Conservation (phyloP, 495 filamentous ascomycete genomes). For the Rhizodiscina lignyota region DNA sequence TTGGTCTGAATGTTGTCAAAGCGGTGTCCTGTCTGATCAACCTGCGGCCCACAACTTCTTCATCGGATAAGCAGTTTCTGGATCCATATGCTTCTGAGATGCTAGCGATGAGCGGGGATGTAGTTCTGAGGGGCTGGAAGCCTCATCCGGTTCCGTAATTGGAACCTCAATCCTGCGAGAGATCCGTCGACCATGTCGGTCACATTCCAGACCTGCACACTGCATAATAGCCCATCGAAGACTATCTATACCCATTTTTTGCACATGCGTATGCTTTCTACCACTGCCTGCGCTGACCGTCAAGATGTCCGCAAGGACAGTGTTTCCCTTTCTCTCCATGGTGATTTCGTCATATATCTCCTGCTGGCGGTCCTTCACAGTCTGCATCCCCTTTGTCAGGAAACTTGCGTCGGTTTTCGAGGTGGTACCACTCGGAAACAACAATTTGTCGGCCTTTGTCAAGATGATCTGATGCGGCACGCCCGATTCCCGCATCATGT, state of each 20-base stretch:
- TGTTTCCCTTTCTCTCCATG: conserved; percentile 1
- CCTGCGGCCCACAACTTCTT: too few relatives aligned
- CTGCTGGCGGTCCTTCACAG: conserved; percentile 2
- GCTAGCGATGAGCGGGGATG: too few relatives aligned
- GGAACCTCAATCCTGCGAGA: too few relatives aligned
- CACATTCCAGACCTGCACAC: conserved; percentile 13
- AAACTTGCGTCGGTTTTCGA: conserved; percentile 2
- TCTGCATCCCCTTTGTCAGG: background rate
- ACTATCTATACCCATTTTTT: conserved; percentile 16
- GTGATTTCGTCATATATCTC: conserved; percentile 6
- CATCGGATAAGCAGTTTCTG: too few relatives aligned
- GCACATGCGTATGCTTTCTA: conserved; percentile 7
- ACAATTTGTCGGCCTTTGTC: conserved; percentile 56
- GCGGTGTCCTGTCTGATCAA: too few relatives aligned
- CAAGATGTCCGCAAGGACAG: conserved; percentile 6
- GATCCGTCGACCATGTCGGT: too few relatives aligned
- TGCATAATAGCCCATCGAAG: conserved; percentile 19
- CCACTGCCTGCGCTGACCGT: conserved; percentile 15
- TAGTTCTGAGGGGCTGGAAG: too few relatives aligned
- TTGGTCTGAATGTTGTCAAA: too few relatives aligned
- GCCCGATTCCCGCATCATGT: conserved; percentile 39
- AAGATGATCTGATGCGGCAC: conserved; percentile 67
- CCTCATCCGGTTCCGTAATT: too few relatives aligned
- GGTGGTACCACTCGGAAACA: conserved; percentile 9
- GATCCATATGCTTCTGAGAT: too few relatives aligned